These are phyloP conservation scores for Phytophthora constricta DNA, from an alignment of 352 stramenopile genomes.

Conservation along the genomic window DNA sequence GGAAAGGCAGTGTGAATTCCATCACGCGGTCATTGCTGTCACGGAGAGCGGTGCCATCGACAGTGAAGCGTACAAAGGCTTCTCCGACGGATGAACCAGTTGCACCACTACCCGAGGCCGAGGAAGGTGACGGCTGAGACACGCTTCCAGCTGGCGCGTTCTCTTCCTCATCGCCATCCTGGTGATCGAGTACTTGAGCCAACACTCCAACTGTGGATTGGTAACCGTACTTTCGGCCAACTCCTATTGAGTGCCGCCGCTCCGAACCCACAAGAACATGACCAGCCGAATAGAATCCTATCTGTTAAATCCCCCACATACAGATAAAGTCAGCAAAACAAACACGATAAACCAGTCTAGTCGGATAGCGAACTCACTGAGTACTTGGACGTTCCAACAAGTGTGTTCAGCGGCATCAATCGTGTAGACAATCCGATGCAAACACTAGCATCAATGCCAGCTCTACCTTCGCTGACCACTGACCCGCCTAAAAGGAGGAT, in stretches of 20 bases:
- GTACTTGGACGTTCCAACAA: constrained; percentile 80
- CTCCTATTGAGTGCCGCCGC: constrained; percentile 58
- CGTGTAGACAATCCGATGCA: constrained; percentile 83
- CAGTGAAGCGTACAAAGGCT: constrained; percentile 73
- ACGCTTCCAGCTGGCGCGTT: constrained; percentile 12
- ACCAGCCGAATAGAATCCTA: constrained; percentile 84
- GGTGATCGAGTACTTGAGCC: constrained; percentile 57
- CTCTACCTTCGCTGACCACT: constrained; percentile 9
- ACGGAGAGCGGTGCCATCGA: constrained; percentile 69
- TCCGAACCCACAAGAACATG: constrained; percentile 76
- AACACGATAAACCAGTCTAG: not conserved
- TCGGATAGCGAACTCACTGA: constrained; percentile 78
- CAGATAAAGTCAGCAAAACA: not conserved
- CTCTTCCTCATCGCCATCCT: constrained; percentile 20
- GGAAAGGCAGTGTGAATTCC: constrained; percentile 66
- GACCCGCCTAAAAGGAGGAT: constrained; percentile 6
- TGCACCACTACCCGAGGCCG: constrained; percentile 9
- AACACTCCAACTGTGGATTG: constrained; percentile 82
- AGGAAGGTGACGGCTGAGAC: constrained; percentile 12
- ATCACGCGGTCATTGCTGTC: constrained; percentile 61
- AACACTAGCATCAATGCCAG: constrained; percentile 64
- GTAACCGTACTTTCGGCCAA: constrained; percentile 60
- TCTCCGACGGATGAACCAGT: constrained; percentile 30
- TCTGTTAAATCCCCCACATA: constrained; percentile 41
- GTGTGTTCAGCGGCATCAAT: constrained; percentile 78